phyloP scores from a whole-genome alignment of 129 eudicot species.

The Oenanthe sinensis region DNA sequence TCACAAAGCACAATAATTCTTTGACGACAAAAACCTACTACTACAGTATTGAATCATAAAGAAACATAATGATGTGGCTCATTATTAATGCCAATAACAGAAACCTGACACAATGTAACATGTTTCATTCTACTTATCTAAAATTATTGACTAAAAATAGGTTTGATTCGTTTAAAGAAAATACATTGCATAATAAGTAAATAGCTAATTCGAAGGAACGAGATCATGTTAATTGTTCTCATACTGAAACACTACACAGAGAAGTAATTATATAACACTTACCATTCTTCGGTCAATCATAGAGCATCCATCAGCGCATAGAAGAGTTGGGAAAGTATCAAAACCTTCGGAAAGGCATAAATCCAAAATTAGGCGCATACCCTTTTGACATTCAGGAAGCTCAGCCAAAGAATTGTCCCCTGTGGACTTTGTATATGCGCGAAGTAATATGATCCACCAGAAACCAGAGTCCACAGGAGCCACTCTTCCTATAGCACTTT shows the following conservation, averaged over 20 bases:
- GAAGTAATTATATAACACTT: constrained; percentile 18
- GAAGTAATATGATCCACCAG: constrained; percentile 95
- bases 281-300: constrained; percentile 99
- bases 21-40: neutral
- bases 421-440: constrained; percentile 88
- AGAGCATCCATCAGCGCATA: constrained; percentile 90
- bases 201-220: neutral
- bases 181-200: neutral
- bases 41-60: neutral
- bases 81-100: neutral
- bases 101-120: neutral
- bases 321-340: constrained; percentile 93
- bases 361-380: constrained; percentile 70
- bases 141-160: neutral
- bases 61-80: neutral
- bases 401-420: constrained; percentile 86
- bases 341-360: constrained; percentile 91
- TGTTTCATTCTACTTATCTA: neutral
- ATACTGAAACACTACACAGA: neutral
- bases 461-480: constrained; percentile 99
- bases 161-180: neutral
- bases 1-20: neutral
- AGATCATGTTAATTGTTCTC: neutral
- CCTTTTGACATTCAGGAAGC: constrained; percentile 72
- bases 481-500: constrained; percentile 93